Base-by-base conservation (phyloP, 1,284 basidiomycete genomes). In the Apiotrichum siamense region DNA sequence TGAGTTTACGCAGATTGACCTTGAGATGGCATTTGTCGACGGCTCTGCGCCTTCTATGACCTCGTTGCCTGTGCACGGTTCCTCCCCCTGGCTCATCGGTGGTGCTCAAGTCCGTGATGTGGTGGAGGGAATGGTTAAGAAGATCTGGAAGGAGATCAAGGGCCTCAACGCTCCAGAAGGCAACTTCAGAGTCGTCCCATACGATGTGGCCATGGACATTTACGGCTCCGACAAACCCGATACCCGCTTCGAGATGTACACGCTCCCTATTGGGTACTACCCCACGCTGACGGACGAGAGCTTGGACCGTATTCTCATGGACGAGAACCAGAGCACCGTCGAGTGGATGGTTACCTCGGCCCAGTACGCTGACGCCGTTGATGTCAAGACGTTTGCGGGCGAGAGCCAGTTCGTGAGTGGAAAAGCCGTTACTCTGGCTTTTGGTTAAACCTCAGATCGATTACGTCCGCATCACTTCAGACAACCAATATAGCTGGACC, bases 141-240 rank as follows among this genome's bases (percentile, higher is more conserved):
- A 74, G 50, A 82, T 96, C 48, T 97, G 91, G 92, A 76, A 78
- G 51, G 75, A 76, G 18, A 62, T 77, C 10, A 73, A 87, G 61
- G 80, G 77, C 21, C 66, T 83, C 20, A 75, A 78, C 23, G 52
- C 74, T 39, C 23, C 21, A 21, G 78, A 91, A 47, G 79, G 81
- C 11, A 72, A 74, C 60, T 90, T 93, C 76, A 74, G 76, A 49
- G 86, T 91, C 47, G 85, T 92, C 81, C 87, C 86, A 40, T 93
- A 92, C 71, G 72, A 79, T 52, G 83, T 91, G 63, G 88, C 89
- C 7, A 93, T 94, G 87, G 77, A 80, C 65, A 81, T 81, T 83
- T 97, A 85, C 78, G 92, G 93, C 10, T 90, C 88, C 44, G 92
- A 97, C 76, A 97, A 97, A 77, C 92, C 92, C 33, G 92, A 97